A percentile compares a stretch with the other conserved stretches of the same genome.
Evolutionary conservation across 192 early-diverging fungal genomes (phyloP).

Genomic region (Backusella circina): DNA sequence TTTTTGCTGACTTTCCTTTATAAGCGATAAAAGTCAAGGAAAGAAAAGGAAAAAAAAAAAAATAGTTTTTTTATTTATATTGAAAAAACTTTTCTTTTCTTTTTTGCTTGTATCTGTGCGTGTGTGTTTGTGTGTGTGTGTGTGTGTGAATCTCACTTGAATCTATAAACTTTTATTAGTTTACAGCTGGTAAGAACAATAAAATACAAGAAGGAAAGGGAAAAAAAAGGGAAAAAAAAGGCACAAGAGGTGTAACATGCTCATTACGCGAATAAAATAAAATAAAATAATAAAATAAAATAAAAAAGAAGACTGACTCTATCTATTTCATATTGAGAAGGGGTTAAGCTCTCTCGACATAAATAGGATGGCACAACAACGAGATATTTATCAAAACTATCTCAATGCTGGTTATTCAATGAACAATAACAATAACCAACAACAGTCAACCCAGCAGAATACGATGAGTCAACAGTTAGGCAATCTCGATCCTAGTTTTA

Average conservation of each 20-base stretch:
- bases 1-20: neutral
- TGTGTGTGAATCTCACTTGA: neutral
- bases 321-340: neutral
- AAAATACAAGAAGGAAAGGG: neutral
- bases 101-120: neutral
- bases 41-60: neutral
- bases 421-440: neutral
- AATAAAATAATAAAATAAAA: no score
- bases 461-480: neutral
- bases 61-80: neutral
- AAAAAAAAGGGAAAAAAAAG: neutral
- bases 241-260: neutral
- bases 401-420: neutral
- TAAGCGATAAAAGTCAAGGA: neutral
- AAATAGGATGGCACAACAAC: constrained; percentile 8
- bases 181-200: neutral
- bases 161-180: neutral
- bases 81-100: neutral
- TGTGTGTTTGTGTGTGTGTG: neutral
- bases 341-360: neutral
- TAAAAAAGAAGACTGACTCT: neutral
- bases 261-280: neutral
- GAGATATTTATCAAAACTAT: constrained; percentile 2
- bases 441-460: neutral
- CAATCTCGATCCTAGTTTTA: constrained; percentile 3